Evolutionary conservation across 1,284 basidiomycete species (phyloP).

Genomic region (Malassezia furfur): DNA sequence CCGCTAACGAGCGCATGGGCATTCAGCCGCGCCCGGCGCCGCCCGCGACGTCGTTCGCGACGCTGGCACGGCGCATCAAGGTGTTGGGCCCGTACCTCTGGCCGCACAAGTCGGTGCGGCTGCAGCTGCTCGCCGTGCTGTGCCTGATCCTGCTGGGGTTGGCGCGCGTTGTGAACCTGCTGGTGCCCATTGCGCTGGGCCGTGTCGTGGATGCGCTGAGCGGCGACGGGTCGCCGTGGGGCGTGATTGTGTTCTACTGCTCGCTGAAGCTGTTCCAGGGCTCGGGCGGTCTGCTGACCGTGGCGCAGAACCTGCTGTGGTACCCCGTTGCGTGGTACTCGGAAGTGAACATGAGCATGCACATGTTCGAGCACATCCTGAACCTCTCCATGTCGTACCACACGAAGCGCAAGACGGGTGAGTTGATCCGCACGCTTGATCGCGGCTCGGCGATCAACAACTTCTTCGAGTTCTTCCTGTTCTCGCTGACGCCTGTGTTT

Average conservation of each 20-base stretch:
- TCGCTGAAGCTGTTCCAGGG: slow-evolving; percentile 50
- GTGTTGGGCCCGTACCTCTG: slow-evolving; percentile 69
- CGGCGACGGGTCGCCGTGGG: slow-evolving; percentile 27
- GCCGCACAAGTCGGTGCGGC: slow-evolving; percentile 59
- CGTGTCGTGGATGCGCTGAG: slow-evolving; percentile 55
- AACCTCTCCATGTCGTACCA: slow-evolving; percentile 73
- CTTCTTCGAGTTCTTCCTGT: slow-evolving; percentile 55
- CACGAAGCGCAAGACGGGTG: slow-evolving; percentile 61
- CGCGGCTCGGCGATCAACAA: slow-evolving; percentile 56
- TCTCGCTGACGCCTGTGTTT: slow-evolving; percentile 69
- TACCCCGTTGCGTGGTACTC: slow-evolving; percentile 78
- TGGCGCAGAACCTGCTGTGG: slow-evolving; percentile 51
- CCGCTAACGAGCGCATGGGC: slow-evolving; percentile 37
- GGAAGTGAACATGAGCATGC: slow-evolving; percentile 43
- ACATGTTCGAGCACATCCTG: slow-evolving; percentile 45
- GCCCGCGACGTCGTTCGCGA: slow-evolving; percentile 34
- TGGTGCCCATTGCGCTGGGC: slow-evolving; percentile 65
- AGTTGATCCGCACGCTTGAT: slow-evolving; percentile 61
- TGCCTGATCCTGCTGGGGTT: slow-evolving; percentile 62
- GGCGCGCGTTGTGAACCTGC: slow-evolving; percentile 66
- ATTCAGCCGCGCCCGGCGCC: slow-evolving; percentile 29
- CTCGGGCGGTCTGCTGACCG: slow-evolving; percentile 43
- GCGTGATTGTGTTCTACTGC: slow-evolving; percentile 42
- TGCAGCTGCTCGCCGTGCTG: slow-evolving; percentile 63
- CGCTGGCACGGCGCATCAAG: slow-evolving; percentile 50